A percentile compares a stretch with the other conserved stretches of the same genome.
Conservation (phyloP, 306 rosid species). For the Herpetospermum pedunculosum region DNA sequence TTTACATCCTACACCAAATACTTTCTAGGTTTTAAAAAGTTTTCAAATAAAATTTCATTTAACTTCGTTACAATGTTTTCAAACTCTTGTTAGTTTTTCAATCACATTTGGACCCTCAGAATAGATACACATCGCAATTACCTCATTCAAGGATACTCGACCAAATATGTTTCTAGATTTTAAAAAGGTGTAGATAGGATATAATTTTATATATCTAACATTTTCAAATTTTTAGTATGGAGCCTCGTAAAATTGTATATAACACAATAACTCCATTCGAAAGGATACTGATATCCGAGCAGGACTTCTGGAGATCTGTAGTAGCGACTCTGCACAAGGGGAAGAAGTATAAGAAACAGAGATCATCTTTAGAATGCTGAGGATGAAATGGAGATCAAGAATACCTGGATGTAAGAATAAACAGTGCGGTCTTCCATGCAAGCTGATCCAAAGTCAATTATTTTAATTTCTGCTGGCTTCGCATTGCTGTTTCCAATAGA, state of each 20-base stretch:
- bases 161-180: not conserved
- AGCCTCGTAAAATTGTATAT: not conserved
- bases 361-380: constrained; percentile 15
- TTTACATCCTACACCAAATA: not conserved
- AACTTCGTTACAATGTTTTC: not conserved
- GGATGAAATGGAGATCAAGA: constrained; percentile 6
- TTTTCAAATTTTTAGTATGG: not conserved
- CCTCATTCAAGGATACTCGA: not conserved
- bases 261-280: constrained; percentile 10
- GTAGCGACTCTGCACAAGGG: constrained; percentile 80
- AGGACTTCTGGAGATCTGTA: constrained; percentile 98
- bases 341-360: constrained; percentile 11
- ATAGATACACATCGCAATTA: not conserved
- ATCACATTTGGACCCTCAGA: not conserved
- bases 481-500: constrained; percentile 33
- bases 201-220: not conserved
- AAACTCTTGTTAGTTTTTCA: not conserved
- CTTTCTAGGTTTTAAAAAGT: not conserved
- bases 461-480: constrained; percentile 87
- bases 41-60: not conserved
- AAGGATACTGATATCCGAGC: constrained; percentile 99
- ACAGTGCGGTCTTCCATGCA: constrained; percentile 99
- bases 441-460: constrained; percentile 98
- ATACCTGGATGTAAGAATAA: constrained; percentile 97
- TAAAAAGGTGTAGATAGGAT: not conserved